Conservation (phyloP, 164 flowering plant genomes). For the Chimonanthus praecox region DNA sequence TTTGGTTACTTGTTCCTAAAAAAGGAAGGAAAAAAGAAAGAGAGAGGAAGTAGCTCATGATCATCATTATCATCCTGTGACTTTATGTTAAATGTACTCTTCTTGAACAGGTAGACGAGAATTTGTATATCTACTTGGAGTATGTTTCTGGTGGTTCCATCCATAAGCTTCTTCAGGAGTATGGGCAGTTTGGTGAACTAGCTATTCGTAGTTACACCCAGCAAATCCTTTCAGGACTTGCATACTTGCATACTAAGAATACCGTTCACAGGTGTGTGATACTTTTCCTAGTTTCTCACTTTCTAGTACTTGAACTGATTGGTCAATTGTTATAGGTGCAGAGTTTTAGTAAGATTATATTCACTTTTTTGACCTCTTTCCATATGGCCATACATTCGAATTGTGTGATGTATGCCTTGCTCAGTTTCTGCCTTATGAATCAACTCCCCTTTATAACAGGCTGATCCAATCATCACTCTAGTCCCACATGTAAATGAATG, state of each 20-base stretch:
- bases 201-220: conserved; percentile 88
- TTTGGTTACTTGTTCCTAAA: too few species aligned
- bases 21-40: too few species aligned
- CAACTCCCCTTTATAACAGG: neutral
- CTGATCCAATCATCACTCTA: neutral
- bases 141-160: conserved; percentile 97
- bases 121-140: conserved; percentile 82
- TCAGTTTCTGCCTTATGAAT: neutral
- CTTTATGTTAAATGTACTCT: neutral
- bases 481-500: neutral
- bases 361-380: neutral
- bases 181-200: conserved; percentile 79
- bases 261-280: conserved; percentile 73
- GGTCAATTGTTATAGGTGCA: neutral
- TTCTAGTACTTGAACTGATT: neutral
- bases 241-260: conserved; percentile 71
- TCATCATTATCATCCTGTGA: neutral
- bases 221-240: conserved; percentile 86
- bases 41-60: too few species aligned
- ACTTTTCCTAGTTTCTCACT: neutral
- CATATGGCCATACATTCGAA: neutral
- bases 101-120: conserved; percentile 70
- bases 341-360: neutral
- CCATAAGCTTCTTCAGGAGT: conserved; percentile 88
- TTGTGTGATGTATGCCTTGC: neutral